These are phyloP conservation scores for Chernovozyma sophiae-reginae DNA, from an alignment of 1,139 yeast species.

Conservation along the genomic window DNA sequence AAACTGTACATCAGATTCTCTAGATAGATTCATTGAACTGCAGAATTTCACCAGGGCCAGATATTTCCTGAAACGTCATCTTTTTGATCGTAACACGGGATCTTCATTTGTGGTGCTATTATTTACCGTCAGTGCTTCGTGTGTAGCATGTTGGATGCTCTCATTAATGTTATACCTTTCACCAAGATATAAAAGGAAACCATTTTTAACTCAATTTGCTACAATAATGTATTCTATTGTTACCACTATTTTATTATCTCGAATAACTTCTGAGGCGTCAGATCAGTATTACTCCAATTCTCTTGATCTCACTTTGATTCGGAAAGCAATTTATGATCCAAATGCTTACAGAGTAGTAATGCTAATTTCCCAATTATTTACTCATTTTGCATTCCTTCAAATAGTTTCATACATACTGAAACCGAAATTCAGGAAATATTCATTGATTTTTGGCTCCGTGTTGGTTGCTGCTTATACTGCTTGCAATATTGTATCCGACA, in stretches of 20 bases:
- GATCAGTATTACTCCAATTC: constrained; percentile 34
- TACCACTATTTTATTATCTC: constrained; percentile 37
- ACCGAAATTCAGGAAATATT: constrained; percentile 17
- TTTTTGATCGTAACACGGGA: constrained; percentile 27
- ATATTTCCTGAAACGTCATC: not conserved
- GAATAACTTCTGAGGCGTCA: constrained; percentile 30
- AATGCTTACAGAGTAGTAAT: constrained; percentile 26
- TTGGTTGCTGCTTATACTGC: constrained; percentile 19
- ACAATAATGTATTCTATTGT: constrained; percentile 43
- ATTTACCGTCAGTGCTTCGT: constrained; percentile 38
- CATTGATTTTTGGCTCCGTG: constrained; percentile 16
- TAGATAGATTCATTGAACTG: not conserved
- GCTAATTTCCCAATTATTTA: constrained; percentile 30
- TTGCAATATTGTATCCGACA: constrained; percentile 14
- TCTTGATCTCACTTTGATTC: constrained; percentile 34
- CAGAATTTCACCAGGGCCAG: not conserved
- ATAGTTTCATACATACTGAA: constrained; percentile 24
- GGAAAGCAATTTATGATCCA: constrained; percentile 24
- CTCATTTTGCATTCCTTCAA: constrained; percentile 40
- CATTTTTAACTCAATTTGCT: constrained; percentile 42
- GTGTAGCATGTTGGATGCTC: constrained; percentile 54
- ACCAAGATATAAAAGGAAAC: constrained; percentile 44
- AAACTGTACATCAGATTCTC: constrained; percentile 26
- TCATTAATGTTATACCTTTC: constrained; percentile 42
- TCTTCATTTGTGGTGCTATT: constrained; percentile 43